These are phyloP conservation scores for Picochlorum costavermella DNA, from an alignment of 139 green algal species.

Conservation along the genomic window DNA sequence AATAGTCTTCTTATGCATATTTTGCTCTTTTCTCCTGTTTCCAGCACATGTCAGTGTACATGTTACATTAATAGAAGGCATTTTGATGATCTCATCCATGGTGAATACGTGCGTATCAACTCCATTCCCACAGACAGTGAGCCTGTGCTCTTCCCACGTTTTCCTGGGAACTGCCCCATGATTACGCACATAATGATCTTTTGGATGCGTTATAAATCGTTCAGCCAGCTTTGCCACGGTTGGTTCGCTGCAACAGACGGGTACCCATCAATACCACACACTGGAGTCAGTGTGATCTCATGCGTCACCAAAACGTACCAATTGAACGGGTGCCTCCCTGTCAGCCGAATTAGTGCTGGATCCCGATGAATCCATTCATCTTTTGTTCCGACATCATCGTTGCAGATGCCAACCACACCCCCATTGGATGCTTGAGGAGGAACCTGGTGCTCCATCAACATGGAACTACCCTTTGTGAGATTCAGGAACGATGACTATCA, in stretches of 20 bases:
- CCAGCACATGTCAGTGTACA: constrained; percentile 81
- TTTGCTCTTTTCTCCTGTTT: constrained; percentile 96
- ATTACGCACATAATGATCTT: constrained; percentile 80
- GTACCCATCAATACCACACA: too few relatives aligned
- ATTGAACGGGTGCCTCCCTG: constrained; percentile 92
- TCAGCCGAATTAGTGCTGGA: constrained; percentile 76
- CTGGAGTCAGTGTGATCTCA: too few relatives aligned
- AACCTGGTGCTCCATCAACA: too few relatives aligned
- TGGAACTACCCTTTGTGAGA: too few relatives aligned
- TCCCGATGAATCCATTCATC: constrained; percentile 43
- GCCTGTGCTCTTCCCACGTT: constrained; percentile 37
- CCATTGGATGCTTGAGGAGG: too few relatives aligned
- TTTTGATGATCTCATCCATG: constrained; percentile 80
- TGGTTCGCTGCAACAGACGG: constrained; percentile 57
- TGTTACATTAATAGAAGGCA: constrained; percentile 69
- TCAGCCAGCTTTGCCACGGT: constrained; percentile 68
- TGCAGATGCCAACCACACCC: neutral
- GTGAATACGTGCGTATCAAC: constrained; percentile 52
- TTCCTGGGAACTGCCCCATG: constrained; percentile 77
- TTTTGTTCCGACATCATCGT: constrained; percentile 37
- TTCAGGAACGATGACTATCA: too few relatives aligned
- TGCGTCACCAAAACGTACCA: too few relatives aligned
- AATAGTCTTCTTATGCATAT: constrained; percentile 97
- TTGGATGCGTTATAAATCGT: constrained; percentile 67
- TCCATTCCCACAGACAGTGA: constrained; percentile 76